Base-by-base conservation (phyloP, 1,139 yeast species). In the Blastobotrys illinoisensis region DNA sequence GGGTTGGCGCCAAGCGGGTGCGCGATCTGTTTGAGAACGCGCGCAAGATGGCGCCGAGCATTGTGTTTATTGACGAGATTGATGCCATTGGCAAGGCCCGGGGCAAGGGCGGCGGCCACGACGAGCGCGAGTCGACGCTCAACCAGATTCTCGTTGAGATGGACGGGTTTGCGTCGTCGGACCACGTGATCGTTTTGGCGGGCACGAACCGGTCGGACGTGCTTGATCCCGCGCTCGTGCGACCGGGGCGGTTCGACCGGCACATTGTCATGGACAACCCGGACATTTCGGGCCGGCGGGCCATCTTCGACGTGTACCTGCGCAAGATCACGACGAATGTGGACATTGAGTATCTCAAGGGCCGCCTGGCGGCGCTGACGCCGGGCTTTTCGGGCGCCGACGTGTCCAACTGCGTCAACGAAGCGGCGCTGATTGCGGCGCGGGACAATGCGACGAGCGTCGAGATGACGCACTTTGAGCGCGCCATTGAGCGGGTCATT, bases 341-440 rank as follows among this genome's bases (percentile, higher is more conserved):
- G 46, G 76, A 79, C 52, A 66, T 75, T 44, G 79, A 79, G 50
- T 79, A 78, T 53, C 79, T 93, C 60, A 81, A 91, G 32, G 97
- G 97, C 19, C 82, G 93, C 67, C 77, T 93, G 57, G 96, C 98
- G 5, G 96, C 98, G 0, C 77, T 93, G 67, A 93, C 99, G 0
- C 98, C 99, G 1, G 99, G 99, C 1, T 93, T 93, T 67, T 85
- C 97, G 9, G 99, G 99, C 66, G 99, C 99, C 9, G 99, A 93
- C 71, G 89, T 93, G 67, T 97, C 98, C 53, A 93, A 93, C 73
- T 93, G 90, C 57, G 89, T 96, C 73, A 93, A 93, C 68, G 99
- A 93, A 75, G 95, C 97, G 16, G 99, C 99, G 0, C 79, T 93
- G 64, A 89, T 90, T 68, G 99, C 97, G 32, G 99, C 99, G 1